Conservation (phyloP, 805 yeast species). For the Barnettozyma sucrosica region DNA sequence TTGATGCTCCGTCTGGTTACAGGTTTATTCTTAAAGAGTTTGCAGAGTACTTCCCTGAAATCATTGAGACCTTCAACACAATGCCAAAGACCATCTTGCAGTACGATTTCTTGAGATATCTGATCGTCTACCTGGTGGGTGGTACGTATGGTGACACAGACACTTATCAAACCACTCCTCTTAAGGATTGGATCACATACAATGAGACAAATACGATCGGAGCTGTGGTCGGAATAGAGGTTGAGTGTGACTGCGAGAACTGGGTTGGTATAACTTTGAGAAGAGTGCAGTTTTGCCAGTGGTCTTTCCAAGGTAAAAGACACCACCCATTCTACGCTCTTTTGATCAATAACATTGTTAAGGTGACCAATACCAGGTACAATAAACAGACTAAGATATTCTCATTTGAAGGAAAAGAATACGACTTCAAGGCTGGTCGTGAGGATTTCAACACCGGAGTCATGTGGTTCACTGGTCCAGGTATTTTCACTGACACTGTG, state of each 20-base stretch:
- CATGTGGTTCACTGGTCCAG: constrained; percentile 49
- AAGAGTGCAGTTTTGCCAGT: constrained; percentile 56
- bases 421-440: constrained; percentile 40
- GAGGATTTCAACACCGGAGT: constrained; percentile 57
- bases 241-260: constrained; percentile 44
- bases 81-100: constrained; percentile 48
- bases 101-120: constrained; percentile 51
- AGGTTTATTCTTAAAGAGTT: not conserved
- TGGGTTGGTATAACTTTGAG: constrained; percentile 48
- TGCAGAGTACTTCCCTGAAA: constrained; percentile 35
- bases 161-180: constrained; percentile 43
- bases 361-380: constrained; percentile 39
- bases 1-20: constrained; percentile 25
- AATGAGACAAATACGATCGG: constrained; percentile 37
- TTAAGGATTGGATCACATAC: constrained; percentile 51
- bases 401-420: constrained; percentile 19
- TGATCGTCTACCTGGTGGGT: constrained; percentile 45
- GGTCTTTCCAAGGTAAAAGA: constrained; percentile 53
- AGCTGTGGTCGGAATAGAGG: constrained; percentile 48
- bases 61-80: constrained; percentile 41
- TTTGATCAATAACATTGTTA: constrained; percentile 46
- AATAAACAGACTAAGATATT: constrained; percentile 24
- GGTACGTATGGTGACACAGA: constrained; percentile 61
- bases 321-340: constrained; percentile 57
- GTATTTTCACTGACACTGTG: constrained; percentile 40